Evolutionary conservation across 768 basidiomycete genomes (phyloP).

Genomic region (Neoboletus subvelutipes): DNA sequence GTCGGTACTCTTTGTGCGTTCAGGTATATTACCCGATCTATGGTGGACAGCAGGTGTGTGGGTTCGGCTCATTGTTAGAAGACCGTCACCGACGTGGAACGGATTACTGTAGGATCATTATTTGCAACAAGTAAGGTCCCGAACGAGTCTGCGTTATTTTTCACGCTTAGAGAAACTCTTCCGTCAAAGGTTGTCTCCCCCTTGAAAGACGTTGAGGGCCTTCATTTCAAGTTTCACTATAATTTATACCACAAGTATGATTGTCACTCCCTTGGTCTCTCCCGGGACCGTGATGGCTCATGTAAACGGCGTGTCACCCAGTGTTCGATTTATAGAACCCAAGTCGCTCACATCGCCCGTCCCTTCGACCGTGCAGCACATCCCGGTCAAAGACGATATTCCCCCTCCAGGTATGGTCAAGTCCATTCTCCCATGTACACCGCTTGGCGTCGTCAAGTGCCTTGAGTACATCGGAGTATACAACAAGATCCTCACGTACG

Average conservation of each 20-base stretch:
- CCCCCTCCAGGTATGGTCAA: slow-evolving; percentile 88
- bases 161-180: neutral
- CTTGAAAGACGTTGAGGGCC: slow-evolving; percentile 95
- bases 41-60: slow-evolving; percentile 76
- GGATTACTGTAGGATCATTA: slow-evolving; percentile 75
- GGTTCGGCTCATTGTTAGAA: neutral
- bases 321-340: slow-evolving; percentile 91
- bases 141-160: neutral
- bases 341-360: slow-evolving; percentile 57
- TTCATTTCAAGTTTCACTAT: slow-evolving; percentile 94
- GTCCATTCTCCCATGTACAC: slow-evolving; percentile 96
- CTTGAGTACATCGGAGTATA: slow-evolving; percentile 91
- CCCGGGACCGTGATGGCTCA: neutral
- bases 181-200: slow-evolving; percentile 79
- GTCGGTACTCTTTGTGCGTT: neutral
- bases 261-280: neutral
- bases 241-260: slow-evolving; percentile 93
- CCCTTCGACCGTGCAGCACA: slow-evolving; percentile 29
- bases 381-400: slow-evolving; percentile 48
- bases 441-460: slow-evolving; percentile 93
- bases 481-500: slow-evolving; percentile 88
- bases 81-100: slow-evolving; percentile 2
- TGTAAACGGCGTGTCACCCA: slow-evolving; percentile 30
- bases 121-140: slow-evolving; percentile 73
- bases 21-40: slow-evolving; percentile 98